Base-by-base conservation (phyloP, 805 yeast species). In the Ogataea pilisensis region DNA sequence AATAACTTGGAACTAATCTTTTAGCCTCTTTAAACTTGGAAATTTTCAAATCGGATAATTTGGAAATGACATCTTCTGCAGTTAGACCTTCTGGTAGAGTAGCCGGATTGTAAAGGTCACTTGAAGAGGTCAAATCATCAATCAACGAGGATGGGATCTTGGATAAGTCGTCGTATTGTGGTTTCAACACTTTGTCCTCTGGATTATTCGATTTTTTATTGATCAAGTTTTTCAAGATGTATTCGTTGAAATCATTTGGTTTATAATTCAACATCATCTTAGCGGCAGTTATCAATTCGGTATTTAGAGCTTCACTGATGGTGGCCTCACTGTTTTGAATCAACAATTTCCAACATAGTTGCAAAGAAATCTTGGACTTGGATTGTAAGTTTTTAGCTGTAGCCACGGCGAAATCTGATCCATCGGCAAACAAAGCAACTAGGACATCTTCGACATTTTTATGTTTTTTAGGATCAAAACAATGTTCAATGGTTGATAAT, bases 291-390 rank as follows among this genome's bases (percentile, higher is more conserved):
- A 71, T 69, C 60, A 85, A 70, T 63, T 93, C 98, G 52, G 77
- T 75, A 50, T 76, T 76, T 43, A 93, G 66, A 28, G 91, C 85
- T 36, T 78, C 68, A 40, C 73, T 72, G 51, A 88, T 78, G 45
- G 82, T 72, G 44, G 78, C 70, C 28, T 66, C 56, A 18, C 73
- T 58, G 38, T 88, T 86, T 44, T 73, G 69, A 54, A 82, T 76
- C 60, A 89, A 67, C 46, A 86, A 69, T 43, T 79, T 82, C 49
- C 80, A 72, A 2, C 86, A 79, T 31, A 89, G 79, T 56, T 83
- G 80, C 50, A 88, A 68, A 16, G 95, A 83, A n/a, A 86, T 70
- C 34, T 86, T 85, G 4, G 95, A 85, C 61, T 89, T 85, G 36
- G 73, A 64, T 35, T 67, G 63, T 46, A 91, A 68, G 19, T 75